These are phyloP conservation scores for Colletotrichum melonis DNA, from an alignment of 2,329 filamentous ascomycete genomes.

Conservation along the genomic window DNA sequence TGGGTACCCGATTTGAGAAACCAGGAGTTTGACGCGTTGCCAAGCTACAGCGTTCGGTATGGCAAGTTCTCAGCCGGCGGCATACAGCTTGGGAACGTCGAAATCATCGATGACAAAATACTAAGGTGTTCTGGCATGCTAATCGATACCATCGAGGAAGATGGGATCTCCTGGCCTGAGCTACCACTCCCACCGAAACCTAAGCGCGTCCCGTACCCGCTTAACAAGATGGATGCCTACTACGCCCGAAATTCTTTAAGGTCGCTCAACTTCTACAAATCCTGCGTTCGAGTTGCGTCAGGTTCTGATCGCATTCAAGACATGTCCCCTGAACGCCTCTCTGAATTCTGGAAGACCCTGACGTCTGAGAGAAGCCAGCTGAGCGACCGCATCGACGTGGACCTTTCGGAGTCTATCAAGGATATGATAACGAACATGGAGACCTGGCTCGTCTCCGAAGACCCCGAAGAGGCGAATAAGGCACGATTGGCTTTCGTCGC, in stretches of 20 bases:
- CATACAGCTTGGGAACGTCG: not conserved
- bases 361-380: conserved; percentile 18
- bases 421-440: not conserved
- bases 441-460: not conserved
- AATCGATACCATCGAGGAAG: conserved; percentile 3
- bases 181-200: not conserved
- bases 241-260: not conserved
- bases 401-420: conserved; percentile 3
- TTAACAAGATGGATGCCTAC: not conserved
- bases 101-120: not conserved
- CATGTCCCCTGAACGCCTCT: not conserved
- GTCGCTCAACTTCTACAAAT: not conserved
- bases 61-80: conserved; percentile 18
- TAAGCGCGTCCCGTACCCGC: not conserved
- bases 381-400: conserved; percentile 18
- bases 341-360: conserved; percentile 9
- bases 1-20: conserved; percentile 17
- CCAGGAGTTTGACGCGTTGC: conserved; percentile 1
- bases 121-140: conserved; percentile 1
- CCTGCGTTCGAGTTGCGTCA: conserved; percentile 3
- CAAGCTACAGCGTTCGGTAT: conserved; percentile 1
- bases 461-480: not conserved
- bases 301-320: conserved; percentile 7
- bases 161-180: not conserved
- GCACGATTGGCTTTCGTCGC: not conserved